Base-by-base conservation (phyloP, 352 stramenopile genomes). In the Globisporangium apiculatum region DNA sequence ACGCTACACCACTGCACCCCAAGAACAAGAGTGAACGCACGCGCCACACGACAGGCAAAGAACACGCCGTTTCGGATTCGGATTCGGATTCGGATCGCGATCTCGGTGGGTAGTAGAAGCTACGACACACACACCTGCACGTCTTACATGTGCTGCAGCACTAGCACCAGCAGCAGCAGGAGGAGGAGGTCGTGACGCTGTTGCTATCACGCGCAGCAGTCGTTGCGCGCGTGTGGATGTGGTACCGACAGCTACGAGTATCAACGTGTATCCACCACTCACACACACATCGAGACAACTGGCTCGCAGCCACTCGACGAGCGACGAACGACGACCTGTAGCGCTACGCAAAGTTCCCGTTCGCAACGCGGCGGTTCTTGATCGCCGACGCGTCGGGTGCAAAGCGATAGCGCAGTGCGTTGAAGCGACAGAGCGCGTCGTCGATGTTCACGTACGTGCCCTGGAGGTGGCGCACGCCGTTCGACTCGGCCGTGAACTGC, bases 361-460 rank as follows among this genome's bases (percentile, higher is more conserved):
- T 92, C 14, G 66, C 75, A 7, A 84, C 76, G 49, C 83, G 78
- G 35, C 70, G 78, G 58, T 89, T 90, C 71, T 85, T 86, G 55
- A 74, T 60, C 15, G 57, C 55, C 1, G 68, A 55, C 38, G 83
- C 61, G 31, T 76, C 60, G 15, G 54, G 48, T 3, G 68, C 75
- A 48, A 91, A 80, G 57, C 75, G 76, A 15, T 79, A 62, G 46
- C 78, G 75, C 45, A 95, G 66, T 12, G 78, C 78, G 46, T 91
- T 89, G 76, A 86, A 95, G 59, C 83, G 77, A 43, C 79, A 92
- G n/a, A 89, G 58, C 36, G 81, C 85, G 65, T 95, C 83, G 60
- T 95, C 85, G 57, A 95, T 93, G 67, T 93, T 95, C 60, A 95
- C 40, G 61, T 95, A 95, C 3, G 83, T 91, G 59, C 85, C 85